phyloP scores from a whole-genome alignment of 805 yeast genomes.

The Wickerhamomyces bisporus region DNA sequence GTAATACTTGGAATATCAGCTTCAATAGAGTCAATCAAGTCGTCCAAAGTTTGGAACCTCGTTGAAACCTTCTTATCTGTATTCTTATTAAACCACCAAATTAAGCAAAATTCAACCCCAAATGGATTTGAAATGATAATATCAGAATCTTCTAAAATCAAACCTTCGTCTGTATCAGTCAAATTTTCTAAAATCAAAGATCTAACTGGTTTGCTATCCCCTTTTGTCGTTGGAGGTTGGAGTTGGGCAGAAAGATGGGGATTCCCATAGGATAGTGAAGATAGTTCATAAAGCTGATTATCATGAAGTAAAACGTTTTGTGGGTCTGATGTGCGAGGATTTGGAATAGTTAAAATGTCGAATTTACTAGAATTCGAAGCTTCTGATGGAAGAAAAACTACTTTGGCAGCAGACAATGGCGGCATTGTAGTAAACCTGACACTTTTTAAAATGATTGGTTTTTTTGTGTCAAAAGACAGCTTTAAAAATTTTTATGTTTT shows the following conservation, averaged over 20 bases:
- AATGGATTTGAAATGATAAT: conserved; percentile 36
- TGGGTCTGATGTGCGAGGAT: conserved; percentile 12
- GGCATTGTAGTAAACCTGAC: neutral
- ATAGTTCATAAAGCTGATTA: conserved; percentile 34
- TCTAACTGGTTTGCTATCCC: conserved; percentile 32
- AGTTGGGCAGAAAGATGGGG: conserved; percentile 23
- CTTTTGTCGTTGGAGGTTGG: conserved; percentile 24
- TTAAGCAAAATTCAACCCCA: conserved; percentile 35
- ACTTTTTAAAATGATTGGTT: no score
- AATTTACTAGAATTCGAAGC: no score
- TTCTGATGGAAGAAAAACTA: conserved; percentile 14
- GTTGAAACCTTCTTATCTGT: conserved; percentile 23
- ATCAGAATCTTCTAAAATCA: conserved; percentile 36
- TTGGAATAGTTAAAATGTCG: conserved; percentile 13
- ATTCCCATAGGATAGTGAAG: conserved; percentile 33
- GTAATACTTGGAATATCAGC: conserved; percentile 8
- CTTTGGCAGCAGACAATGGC: conserved; percentile 2
- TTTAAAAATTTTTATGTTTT: no score
- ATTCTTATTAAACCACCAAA: conserved; percentile 30
- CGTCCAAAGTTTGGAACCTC: conserved; percentile 35
- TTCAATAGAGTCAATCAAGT: conserved; percentile 35
- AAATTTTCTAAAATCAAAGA: conserved; percentile 27
- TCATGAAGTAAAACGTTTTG: conserved; percentile 12
- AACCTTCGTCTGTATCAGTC: conserved; percentile 23
- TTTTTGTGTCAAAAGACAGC: neutral